Evolutionary conservation across 148 eudicot genomes (phyloP).

Genomic region (Hydrangea macrophylla): DNA sequence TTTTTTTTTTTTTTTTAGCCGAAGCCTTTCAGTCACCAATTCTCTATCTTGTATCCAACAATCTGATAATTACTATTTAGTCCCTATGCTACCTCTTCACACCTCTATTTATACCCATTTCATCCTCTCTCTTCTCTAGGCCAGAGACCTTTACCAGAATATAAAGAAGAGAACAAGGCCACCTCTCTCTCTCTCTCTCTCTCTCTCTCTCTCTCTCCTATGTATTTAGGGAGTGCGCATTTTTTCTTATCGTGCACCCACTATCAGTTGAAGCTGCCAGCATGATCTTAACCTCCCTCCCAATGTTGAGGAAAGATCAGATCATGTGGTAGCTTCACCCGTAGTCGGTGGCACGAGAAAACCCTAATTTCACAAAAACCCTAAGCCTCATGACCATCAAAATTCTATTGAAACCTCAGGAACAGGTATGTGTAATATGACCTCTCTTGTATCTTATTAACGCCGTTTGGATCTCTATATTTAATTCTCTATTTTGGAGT

Average conservation of each 20-base stretch:
- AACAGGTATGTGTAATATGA: neutral
- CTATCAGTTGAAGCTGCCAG: slow-evolving; percentile 45
- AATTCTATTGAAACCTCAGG: neutral
- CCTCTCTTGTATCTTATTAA: neutral
- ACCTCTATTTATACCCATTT: slow-evolving; percentile 21
- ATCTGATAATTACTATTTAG: neutral
- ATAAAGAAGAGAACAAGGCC: neutral
- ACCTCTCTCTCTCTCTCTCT: neutral
- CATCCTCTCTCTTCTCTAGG: slow-evolving; percentile 13
- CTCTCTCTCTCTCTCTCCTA: neutral
- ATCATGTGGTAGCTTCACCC: slow-evolving; percentile 67
- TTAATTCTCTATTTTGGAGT: neutral
- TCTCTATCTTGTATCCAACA: slow-evolving; percentile 4
- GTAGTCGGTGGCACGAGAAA: slow-evolving; percentile 28
- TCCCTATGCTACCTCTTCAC: neutral
- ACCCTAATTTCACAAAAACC: slow-evolving; percentile 16
- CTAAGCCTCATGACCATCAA: slow-evolving; percentile 3
- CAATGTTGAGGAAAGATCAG: slow-evolving; percentile 34
- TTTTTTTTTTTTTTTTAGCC: too few species aligned
- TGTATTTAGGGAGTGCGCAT: neutral
- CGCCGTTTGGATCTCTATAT: neutral
- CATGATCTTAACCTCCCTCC: slow-evolving; percentile 41
- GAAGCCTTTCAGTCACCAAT: slow-evolving; percentile 10
- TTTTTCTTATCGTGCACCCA: slow-evolving; percentile 24
- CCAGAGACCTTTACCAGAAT: neutral